Base-by-base conservation (phyloP, 1,139 yeast species). In the Suhomyces ambrosiae region DNA sequence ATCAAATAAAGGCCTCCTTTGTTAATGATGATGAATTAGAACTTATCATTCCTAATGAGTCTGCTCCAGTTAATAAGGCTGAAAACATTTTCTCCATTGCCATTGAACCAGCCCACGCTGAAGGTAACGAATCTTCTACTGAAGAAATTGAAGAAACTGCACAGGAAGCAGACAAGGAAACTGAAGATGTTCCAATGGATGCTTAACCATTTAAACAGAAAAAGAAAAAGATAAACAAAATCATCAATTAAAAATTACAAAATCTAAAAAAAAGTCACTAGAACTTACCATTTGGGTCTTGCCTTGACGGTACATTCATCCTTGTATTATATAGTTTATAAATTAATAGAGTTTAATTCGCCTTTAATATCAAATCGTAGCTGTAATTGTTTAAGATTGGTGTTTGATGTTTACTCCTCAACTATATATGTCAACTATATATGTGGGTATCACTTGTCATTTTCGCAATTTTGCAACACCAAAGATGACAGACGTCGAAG, bases 21-120 rank as follows among this genome's bases (percentile, higher is more conserved):
- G 46, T 64, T 40, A 59, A 58, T 27, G 63, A 65, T 27, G 71
- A 63, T 41, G 76, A 71, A 54, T 65, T 71, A 42, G 75, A 69
- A 55, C 58, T 71, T 45, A 61, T 62, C 37, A 66, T 71, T 45
- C 77, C 77, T 35, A 65, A 64, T 42, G 63, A 65, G 38, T 54
- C 56, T 32, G 57, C 57, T 23, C 56, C 58, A 27, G 49, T 56
- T 27, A 51, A 51, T 30, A 52, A 51, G 41, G 47, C 44, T 11
- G 54, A 52, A 28, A 63, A 61, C 49, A 47, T 50, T 27, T 48
- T 61, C 30, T 41, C 60, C 24, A 60, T 67, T 38, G 42, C 53
- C 26, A 54, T 67, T 37, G 60, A 52, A 16, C 52, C 53, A 19
- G 40, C 38, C 23, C 21, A 30, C 8, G 21, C 38, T n/a, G 52